Percentiles rank a stretch among this genome's conserved stretches.
These are phyloP conservation scores for Neonectria ditissima DNA, from an alignment of 2,329 filamentous ascomycete genomes.

Conservation along the genomic window DNA sequence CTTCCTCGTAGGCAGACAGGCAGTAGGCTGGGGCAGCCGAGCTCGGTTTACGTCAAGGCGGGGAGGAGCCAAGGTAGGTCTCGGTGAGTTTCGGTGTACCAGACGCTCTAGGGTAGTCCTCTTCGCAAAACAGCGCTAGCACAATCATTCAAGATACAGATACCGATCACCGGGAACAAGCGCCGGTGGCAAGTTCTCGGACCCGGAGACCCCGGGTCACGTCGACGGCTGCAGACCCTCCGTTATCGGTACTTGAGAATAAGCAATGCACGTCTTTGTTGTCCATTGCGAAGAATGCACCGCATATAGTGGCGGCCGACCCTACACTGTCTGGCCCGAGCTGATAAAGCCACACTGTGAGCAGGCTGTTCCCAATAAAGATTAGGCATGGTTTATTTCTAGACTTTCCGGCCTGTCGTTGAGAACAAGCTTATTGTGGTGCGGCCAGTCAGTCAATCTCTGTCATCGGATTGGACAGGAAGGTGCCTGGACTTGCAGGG, in stretches of 20 bases:
- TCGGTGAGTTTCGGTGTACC: not conserved
- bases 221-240: not conserved
- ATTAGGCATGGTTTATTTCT: not conserved
- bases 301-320: slow-evolving; percentile 17
- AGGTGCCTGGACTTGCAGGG: slow-evolving; percentile 14
- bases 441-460: slow-evolving; percentile 1
- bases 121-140: not conserved
- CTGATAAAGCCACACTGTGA: not conserved
- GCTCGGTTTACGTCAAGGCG: slow-evolving; percentile 2
- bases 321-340: not conserved
- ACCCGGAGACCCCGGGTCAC: not conserved
- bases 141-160: not conserved
- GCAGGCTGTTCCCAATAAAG: not conserved
- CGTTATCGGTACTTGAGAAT: slow-evolving; percentile 15
- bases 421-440: slow-evolving; percentile 17
- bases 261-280: not conserved
- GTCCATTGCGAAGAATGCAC: not conserved
- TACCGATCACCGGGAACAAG: not conserved
- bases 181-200: not conserved
- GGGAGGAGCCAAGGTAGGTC: slow-evolving; percentile 3
- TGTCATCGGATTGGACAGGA: slow-evolving; percentile 12
- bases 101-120: not conserved
- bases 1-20: slow-evolving; percentile 7
- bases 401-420: not conserved
- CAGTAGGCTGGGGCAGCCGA: slow-evolving; percentile 21